These are phyloP conservation scores for Aspergillus persii DNA, from an alignment of 2,329 filamentous ascomycete species.

Conservation along the genomic window DNA sequence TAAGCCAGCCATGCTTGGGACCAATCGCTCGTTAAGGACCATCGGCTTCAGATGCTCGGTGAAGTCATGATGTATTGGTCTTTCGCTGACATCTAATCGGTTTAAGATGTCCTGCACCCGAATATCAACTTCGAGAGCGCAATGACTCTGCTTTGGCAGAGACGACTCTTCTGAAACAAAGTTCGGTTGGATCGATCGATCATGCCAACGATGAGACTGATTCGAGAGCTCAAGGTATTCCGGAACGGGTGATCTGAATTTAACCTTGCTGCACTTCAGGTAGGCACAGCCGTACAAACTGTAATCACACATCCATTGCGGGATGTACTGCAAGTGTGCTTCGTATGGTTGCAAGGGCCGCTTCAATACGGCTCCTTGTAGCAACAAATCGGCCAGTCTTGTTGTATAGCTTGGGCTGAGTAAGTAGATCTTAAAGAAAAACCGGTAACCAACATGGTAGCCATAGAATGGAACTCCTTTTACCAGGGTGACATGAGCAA, in stretches of 20 bases:
- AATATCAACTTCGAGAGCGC: conserved; percentile 84
- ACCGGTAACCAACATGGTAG: conserved; percentile 86
- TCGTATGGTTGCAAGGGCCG: conserved; percentile 86
- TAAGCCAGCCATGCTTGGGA: conserved; percentile 88
- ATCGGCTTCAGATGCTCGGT: conserved; percentile 67
- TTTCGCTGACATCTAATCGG: conserved; percentile 68
- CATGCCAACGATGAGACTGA: conserved; percentile 73
- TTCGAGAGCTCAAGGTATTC: conserved; percentile 61
- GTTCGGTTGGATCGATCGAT: conserved; percentile 62
- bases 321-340: conserved; percentile 84
- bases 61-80: conserved; percentile 85
- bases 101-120: conserved; percentile 87
- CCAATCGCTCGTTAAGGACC: conserved; percentile 70
- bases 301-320: conserved; percentile 98
- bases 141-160: conserved; percentile 80
- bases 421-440: conserved; percentile 93
- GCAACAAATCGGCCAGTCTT: conserved; percentile 80
- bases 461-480: conserved; percentile 97
- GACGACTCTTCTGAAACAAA: conserved; percentile 60
- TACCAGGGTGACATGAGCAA: conserved; percentile 85
- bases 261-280: conserved; percentile 68
- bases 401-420: conserved; percentile 84
- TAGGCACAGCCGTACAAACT: conserved; percentile 94
- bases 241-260: conserved; percentile 75
- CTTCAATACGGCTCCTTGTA: conserved; percentile 84